Evolutionary conservation across 345 rosid species (phyloP).

Genomic region (Boechera retrofracta): DNA sequence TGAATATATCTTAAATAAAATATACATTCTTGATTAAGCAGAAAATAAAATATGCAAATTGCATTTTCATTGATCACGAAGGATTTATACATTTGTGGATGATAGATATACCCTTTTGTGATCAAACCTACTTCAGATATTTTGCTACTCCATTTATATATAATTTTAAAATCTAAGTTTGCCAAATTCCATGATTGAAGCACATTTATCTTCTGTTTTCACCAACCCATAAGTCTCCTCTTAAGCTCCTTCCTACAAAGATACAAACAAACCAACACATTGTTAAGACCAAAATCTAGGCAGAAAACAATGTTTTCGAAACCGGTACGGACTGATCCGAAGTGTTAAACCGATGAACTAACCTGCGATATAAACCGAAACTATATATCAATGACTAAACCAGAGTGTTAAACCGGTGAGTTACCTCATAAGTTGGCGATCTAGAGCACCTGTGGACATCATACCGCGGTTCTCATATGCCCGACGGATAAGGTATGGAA

Average conservation of each 20-base stretch:
- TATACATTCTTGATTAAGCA: background rate
- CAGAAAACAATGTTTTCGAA: background rate
- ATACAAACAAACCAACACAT: slow-evolving; percentile 10
- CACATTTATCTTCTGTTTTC: slow-evolving; percentile 28
- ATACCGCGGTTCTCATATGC: slow-evolving; percentile 94
- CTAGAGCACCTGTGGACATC: slow-evolving; percentile 65
- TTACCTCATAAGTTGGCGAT: slow-evolving; percentile 74
- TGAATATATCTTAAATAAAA: background rate
- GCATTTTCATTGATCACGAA: slow-evolving; percentile 8
- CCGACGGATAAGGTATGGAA: slow-evolving; percentile 83
- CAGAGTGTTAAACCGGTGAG: background rate
- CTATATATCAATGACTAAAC: background rate
- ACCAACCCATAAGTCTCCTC: slow-evolving; percentile 58
- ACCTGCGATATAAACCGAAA: background rate
- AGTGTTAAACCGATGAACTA: background rate
- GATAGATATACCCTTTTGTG: slow-evolving; percentile 9
- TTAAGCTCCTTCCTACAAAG: slow-evolving; percentile 67
- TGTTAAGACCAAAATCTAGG: slow-evolving; percentile 7
- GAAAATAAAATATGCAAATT: background rate
- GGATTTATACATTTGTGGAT: background rate
- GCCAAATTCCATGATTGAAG: slow-evolving; percentile 22
- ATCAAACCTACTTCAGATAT: background rate
- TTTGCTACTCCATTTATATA: background rate
- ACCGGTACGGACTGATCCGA: background rate
- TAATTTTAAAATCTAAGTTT: background rate